These are phyloP conservation scores for Heracleum sosnowskyi DNA, from an alignment of 129 eudicot genomes.

Conservation along the genomic window DNA sequence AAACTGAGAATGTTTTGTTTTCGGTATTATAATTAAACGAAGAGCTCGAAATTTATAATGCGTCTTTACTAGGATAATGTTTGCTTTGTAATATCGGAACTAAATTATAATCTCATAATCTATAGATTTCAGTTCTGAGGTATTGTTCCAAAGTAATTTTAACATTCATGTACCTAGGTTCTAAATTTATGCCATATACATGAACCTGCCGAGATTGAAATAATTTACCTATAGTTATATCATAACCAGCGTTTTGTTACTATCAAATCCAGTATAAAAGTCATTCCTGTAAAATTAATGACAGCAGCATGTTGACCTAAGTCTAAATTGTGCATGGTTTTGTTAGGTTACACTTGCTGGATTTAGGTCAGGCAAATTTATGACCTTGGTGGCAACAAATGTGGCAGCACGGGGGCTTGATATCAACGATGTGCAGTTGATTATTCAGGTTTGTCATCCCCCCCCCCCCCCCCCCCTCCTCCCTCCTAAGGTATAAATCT, in stretches of 20 bases:
- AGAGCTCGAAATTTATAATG: background rate
- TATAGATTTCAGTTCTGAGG: background rate
- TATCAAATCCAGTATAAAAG: background rate
- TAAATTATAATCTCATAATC: background rate
- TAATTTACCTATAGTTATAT: background rate
- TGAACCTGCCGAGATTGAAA: background rate
- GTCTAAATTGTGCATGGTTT: background rate
- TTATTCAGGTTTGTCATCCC: slow-evolving; percentile 57
- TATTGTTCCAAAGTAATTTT: background rate
- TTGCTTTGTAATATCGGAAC: background rate
- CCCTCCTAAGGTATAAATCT: no score
- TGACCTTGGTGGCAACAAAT: slow-evolving; percentile 85
- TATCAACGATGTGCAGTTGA: slow-evolving; percentile 79
- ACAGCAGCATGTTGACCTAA: background rate
- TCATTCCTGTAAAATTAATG: background rate
- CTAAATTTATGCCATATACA: background rate
- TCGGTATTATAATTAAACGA: background rate
- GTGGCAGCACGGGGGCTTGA: slow-evolving; percentile 96
- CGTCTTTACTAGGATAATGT: background rate
- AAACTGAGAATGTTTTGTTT: background rate
- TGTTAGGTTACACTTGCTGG: slow-evolving; percentile 70
- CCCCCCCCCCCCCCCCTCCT: background rate
- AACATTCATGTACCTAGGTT: background rate
- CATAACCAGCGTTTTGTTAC: background rate
- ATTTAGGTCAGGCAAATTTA: slow-evolving; percentile 77